Evolutionary conservation across 2,329 filamentous ascomycete species (phyloP), one percentile per base, ranked within the genome.

Genomic region (Apiospora phragmitis): DNA sequence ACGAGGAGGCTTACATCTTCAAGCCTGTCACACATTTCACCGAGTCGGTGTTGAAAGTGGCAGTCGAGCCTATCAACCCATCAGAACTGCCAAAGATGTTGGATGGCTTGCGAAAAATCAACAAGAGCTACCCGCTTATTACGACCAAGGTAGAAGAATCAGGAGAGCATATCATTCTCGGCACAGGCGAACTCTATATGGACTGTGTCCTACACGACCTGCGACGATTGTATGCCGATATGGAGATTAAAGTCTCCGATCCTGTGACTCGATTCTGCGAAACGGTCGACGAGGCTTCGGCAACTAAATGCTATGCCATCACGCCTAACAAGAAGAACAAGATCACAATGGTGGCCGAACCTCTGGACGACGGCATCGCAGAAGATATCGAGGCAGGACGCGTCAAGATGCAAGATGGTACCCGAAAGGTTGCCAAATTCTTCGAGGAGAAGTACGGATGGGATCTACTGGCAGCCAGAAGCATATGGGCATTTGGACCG

Each of bases 301-400:
- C 95, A 26, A 98, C 97, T 71, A 98, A 98, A 83, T 99, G 96
- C 84, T 99, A 98, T 80, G 95, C 96, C 29, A 91, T 97, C 76
- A 98, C 96, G 2, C 96, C 96, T 2, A 99, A 99, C 85, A 99
- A 99, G 85, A 98, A 98, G 86, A 99, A 99, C 85, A 97, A 97
- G 81, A 93, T 99, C 77, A 98, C 96, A 45, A 98, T 99, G 94
- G 93, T 98, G 70, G 96, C 96, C 4, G 96, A 99, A 81, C 95
- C 96, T 43, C 85, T 99, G 18, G 96, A 99, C 75, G 93, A 97
- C 76, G 96, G 96, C 21, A 97, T 99, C 73, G 94, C 95, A 6
- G 91, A 93, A 77, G 96, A 99, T 77, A 98, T 99, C 73, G 96
- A 99, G 83, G 91, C 89, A 66, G 95, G 95, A 35, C 92, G 89